Percentiles rank a stretch among this genome's conserved stretches.
Conservation (phyloP, 495 filamentous ascomycete genomes). For the Talaromyces proteolyticus region DNA sequence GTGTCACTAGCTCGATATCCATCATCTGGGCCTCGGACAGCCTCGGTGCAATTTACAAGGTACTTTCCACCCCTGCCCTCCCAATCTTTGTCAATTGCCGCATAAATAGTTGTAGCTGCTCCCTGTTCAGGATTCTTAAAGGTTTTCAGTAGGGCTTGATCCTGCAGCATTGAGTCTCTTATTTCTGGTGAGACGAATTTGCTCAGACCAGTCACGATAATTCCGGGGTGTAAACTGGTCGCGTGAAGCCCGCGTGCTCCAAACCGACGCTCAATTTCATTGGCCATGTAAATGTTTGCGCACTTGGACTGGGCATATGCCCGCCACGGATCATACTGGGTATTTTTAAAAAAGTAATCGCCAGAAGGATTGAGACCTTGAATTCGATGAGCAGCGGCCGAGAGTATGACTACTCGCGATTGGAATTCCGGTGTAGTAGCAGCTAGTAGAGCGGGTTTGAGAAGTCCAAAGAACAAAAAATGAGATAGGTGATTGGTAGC, state of each 20-base stretch:
- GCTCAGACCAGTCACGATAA: constrained; percentile 18
- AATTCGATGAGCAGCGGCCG: constrained; percentile 28
- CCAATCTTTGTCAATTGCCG: constrained; percentile 26
- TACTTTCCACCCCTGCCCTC: constrained; percentile 39
- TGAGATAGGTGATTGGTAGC: constrained; percentile 41
- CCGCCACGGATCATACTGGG: constrained; percentile 24
- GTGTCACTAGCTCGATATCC: constrained; percentile 11
- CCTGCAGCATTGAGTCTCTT: constrained; percentile 7
- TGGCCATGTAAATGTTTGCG: constrained; percentile 35
- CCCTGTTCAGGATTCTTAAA: constrained; percentile 29
- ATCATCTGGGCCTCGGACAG: constrained; percentile 11
- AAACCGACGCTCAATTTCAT: constrained; percentile 39
- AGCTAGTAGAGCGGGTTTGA: constrained; percentile 35
- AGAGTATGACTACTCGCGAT: constrained; percentile 38
- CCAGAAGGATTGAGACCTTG: constrained; percentile 10
- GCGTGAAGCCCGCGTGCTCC: constrained; percentile 32
- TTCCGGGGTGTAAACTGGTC: constrained; percentile 33
- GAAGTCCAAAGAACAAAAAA: constrained; percentile 43
- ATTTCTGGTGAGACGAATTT: constrained; percentile 12
- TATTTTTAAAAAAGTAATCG: constrained; percentile 20
- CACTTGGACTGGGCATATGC: constrained; percentile 33
- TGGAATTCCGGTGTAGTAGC: constrained; percentile 26
- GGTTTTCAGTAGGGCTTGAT: constrained; percentile 13
- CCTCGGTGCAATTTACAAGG: constrained; percentile 15
- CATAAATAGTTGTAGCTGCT: constrained; percentile 39